A percentile compares a stretch with the other conserved stretches of the same genome.
phyloP scores from a whole-genome alignment of 2,329 filamentous ascomycete species.

The Nannizziopsis barbatae region DNA sequence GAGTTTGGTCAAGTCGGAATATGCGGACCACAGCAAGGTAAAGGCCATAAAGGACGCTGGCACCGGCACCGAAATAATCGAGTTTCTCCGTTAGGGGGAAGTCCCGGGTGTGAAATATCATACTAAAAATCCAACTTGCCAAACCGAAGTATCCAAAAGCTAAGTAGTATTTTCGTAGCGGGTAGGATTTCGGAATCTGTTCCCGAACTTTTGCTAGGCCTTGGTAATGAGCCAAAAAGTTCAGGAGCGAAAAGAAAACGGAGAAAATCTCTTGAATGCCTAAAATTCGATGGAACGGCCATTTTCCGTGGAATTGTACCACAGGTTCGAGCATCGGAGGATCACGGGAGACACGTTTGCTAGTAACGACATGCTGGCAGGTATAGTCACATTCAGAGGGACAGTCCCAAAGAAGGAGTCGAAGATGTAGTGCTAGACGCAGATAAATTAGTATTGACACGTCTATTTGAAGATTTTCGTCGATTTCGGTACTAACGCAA shows the following conservation, averaged over 20 bases:
- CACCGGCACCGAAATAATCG: constrained; percentile 91
- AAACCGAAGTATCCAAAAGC: constrained; percentile 70
- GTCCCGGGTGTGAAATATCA: constrained; percentile 86
- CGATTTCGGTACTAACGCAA: constrained; percentile 56
- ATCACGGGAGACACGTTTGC: constrained; percentile 53
- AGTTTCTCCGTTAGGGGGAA: constrained; percentile 78
- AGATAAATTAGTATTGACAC: neutral
- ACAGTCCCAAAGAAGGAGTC: constrained; percentile 85
- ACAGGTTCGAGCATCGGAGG: constrained; percentile 55
- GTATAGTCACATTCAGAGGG: constrained; percentile 92
- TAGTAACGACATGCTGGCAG: constrained; percentile 87
- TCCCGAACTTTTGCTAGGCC: constrained; percentile 62
- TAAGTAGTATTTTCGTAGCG: constrained; percentile 69
- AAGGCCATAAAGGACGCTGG: constrained; percentile 77
- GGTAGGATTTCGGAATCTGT: constrained; percentile 59
- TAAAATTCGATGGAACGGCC: constrained; percentile 83
- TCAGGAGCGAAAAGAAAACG: constrained; percentile 85
- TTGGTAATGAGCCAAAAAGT: constrained; percentile 72
- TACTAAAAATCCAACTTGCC: constrained; percentile 74
- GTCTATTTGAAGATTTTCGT: neutral
- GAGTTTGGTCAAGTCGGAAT: constrained; percentile 61
- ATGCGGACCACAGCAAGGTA: constrained; percentile 76
- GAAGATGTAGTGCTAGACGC: constrained; percentile 61
- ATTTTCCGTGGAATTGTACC: constrained; percentile 96
- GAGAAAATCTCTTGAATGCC: constrained; percentile 93